Evolutionary conservation across 768 basidiomycete genomes (phyloP), one percentile per base, ranked within the genome.

Genomic region (Macrolepiota albuminosa): DNA sequence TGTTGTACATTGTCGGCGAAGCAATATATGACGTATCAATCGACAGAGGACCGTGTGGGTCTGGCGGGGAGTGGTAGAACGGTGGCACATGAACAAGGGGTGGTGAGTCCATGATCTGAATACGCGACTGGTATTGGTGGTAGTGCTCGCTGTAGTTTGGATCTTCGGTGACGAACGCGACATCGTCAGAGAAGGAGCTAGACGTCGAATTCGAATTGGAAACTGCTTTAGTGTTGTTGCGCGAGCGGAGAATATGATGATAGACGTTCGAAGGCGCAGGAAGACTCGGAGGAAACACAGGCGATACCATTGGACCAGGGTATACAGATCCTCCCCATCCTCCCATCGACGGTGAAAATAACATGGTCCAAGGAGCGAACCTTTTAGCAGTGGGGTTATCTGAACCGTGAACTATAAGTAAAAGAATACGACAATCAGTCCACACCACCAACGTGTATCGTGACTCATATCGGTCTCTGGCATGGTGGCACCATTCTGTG

Each of bases 61-160:
- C 49, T 11, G 43, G 40, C 29, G 58, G 51, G 8, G 58, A 42
- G 24, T 50, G 53, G 36, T 71, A 72, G 48, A 70, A 71, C 5
- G 73, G 73, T 9, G 73, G 66, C 21, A 74, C 70, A 60, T 76
- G 75, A 24, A 73, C 61, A 47, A 73, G 48, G 2, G 72, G 70
- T 4, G 68, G 66, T 36, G 71, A 70, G 24, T 76, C 74, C n/a
- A 66, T 63, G 33, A 76, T 66, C 43, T 64, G 68, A 39, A 78
- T 65, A 64, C 71, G 71, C n/a, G 77, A 78, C 64, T 78, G 77
- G 57, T 76, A 70, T 46, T 69, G 69, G 58, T 78, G 76, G 14
- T 68, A 60, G 62, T 77, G 76, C 63, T 78, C 77, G 58, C 61
- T 63, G 59, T 74, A 78, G 61, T 72, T 70, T 40, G 76, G 77